These are phyloP conservation scores for Silene noctiflora DNA, from an alignment of 179 eudicot species.

Conservation along the genomic window DNA sequence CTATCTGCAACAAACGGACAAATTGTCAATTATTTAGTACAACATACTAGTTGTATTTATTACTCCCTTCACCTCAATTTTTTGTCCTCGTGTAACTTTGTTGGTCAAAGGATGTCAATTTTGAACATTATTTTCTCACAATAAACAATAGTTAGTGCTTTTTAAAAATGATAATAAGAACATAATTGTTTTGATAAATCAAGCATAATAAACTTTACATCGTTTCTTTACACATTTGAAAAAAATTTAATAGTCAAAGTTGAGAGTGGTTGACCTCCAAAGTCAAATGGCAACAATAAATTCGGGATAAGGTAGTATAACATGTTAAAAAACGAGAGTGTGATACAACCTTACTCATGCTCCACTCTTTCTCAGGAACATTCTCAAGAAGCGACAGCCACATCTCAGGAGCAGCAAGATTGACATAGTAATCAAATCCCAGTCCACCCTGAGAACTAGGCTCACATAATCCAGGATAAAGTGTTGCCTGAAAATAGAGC, in stretches of 20 bases:
- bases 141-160: neutral
- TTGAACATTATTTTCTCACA: neutral
- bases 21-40: neutral
- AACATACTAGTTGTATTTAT: neutral
- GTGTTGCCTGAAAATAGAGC: constrained; percentile 58
- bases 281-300: neutral
- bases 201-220: neutral
- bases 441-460: constrained; percentile 94
- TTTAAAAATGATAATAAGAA: no score
- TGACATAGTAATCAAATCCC: constrained; percentile 94
- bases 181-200: neutral
- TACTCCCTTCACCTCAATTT: neutral
- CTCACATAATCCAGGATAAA: constrained; percentile 90
- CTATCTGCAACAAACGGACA: constrained; percentile 47
- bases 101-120: neutral
- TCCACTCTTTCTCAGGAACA: constrained; percentile 81
- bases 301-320: neutral
- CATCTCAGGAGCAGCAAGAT: constrained; percentile 83
- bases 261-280: neutral
- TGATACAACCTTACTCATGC: constrained; percentile 80
- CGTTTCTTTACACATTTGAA: neutral
- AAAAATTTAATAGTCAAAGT: no score
- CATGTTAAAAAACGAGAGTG: constrained; percentile 8
- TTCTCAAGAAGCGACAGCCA: constrained; percentile 76
- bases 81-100: neutral